Evolutionary conservation across 345 rosid species (phyloP).

Genomic region (Pistacia integerrima): DNA sequence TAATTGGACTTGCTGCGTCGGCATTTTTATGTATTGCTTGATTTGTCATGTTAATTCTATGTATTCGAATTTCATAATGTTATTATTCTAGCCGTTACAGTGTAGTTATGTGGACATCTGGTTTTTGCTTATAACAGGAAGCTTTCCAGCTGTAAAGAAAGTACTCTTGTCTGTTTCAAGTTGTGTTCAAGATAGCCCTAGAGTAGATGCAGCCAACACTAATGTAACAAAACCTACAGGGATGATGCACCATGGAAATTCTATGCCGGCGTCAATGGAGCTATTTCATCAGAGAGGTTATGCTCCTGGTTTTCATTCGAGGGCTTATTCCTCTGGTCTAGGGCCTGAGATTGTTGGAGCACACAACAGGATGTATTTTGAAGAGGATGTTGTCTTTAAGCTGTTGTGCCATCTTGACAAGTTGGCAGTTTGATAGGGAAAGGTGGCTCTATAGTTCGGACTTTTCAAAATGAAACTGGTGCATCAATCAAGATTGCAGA

Average conservation of each 20-base stretch:
- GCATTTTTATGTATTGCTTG: too few relatives aligned
- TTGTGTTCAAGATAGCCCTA: conserved; percentile 51
- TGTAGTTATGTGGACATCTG: too few relatives aligned
- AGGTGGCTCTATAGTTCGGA: conserved; percentile 65
- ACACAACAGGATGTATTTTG: conserved; percentile 49
- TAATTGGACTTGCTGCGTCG: too few relatives aligned
- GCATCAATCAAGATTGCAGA: conserved; percentile 69
- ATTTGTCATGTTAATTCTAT: too few relatives aligned
- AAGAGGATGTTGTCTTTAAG: conserved; percentile 66
- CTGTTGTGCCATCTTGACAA: conserved; percentile 68
- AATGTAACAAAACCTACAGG: conserved; percentile 24
- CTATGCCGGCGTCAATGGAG: conserved; percentile 35
- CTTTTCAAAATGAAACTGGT: conserved; percentile 72
- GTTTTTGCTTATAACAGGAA: conserved; percentile 53
- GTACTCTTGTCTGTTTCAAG: conserved; percentile 52
- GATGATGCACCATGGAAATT: conserved; percentile 28
- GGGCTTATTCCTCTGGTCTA: conserved; percentile 58
- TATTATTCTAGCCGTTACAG: too few relatives aligned
- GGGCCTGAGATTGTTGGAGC: conserved; percentile 51
- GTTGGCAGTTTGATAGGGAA: conserved; percentile 83
- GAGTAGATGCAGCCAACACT: conserved; percentile 33
- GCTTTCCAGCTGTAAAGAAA: conserved; percentile 57
- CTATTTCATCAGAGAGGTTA: conserved; percentile 49
- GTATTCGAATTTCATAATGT: too few relatives aligned
- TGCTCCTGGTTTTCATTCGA: conserved; percentile 47